Evolutionary conservation across 805 yeast species (phyloP).

Genomic region (Maudiozyma bulderi): DNA sequence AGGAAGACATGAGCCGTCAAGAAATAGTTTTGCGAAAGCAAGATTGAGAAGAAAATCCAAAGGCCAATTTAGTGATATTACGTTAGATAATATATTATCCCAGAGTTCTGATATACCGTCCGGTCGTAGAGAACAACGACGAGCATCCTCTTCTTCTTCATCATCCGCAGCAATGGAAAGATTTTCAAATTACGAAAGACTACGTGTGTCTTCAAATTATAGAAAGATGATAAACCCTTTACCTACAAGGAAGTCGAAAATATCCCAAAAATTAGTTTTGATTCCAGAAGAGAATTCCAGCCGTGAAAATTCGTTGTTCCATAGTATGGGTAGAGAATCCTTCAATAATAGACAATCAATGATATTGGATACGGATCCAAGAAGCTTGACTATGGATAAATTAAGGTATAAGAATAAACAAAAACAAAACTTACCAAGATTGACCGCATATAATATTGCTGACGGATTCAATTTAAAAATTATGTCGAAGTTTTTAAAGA

Average conservation of each 20-base stretch:
- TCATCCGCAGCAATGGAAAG: constrained; percentile 25
- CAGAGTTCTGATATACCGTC: constrained; percentile 84
- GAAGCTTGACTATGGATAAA: constrained; percentile 1
- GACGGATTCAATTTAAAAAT: constrained; percentile 64
- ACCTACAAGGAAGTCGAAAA: constrained; percentile 68
- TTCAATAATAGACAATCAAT: not conserved
- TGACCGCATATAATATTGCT: constrained; percentile 85
- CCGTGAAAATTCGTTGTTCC: constrained; percentile 1
- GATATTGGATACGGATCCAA: not conserved
- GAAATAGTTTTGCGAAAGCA: not conserved
- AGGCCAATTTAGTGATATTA: constrained; percentile 60
- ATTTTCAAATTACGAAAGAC: constrained; percentile 6
- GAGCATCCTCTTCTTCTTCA: constrained; percentile 15
- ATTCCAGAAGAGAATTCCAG: constrained; percentile 47
- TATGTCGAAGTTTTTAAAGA: constrained; percentile 53
- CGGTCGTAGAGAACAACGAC: constrained; percentile 41
- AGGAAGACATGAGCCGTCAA: not conserved
- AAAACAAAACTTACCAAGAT: constrained; percentile 56
- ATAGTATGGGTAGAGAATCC: not conserved
- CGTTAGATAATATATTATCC: constrained; percentile 69
- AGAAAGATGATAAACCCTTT: constrained; percentile 22
- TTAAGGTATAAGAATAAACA: not conserved
- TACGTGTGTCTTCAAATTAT: constrained; percentile 10
- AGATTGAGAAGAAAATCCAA: not conserved
- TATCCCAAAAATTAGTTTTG: constrained; percentile 75